Evolutionary conservation across 176 grass and related monocot species (phyloP), one percentile per base, ranked within the genome.

Genomic region (Rhynchospora pubera): DNA sequence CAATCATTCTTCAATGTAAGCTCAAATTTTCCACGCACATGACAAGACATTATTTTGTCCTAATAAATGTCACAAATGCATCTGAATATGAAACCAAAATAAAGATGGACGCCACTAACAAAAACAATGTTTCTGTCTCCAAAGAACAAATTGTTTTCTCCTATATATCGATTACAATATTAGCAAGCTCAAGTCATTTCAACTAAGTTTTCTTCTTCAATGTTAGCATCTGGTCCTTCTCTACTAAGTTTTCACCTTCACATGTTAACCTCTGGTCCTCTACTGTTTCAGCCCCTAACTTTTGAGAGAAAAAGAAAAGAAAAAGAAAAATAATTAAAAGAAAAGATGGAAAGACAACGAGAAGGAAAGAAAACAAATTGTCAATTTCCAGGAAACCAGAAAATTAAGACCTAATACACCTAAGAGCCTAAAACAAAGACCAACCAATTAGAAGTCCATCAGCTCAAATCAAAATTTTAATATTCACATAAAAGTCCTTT

Each of bases 221-320:
- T 47, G 23, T 51, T 52, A 74, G 2, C 47, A 19, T 78, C 84
- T 30, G 6, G 4, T 76, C 48, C 6, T 79, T 39, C 34, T 39
- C 34, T 39, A 39, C 43, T 26, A 66, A 26, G 7, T 52, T 46
- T 15, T 82, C 79, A 32, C 43, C 79, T 53, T 76, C 55, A 75
- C 22, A 34, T 47, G 23, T 51, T 52, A 74, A 2, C 47, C 44
- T 78, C 84, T 30, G 6, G 9, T 76, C 48, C 2, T 79, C 84
- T 65, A 79, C 34, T 85, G 45, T 79, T 79, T 85, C 73, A 85
- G 57, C 34, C 46, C 84, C 73, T 85, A 85, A 59, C 77, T 63
- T 65, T 57, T n/a, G 24, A 43, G 22, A 58, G 67, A 72, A 68
- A 82, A 9, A 43, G 53, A 72, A 53, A 60, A 78, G 16, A 78